phyloP scores from a whole-genome alignment of 1,284 basidiomycete genomes.

The Ustilago xerochloae region DNA sequence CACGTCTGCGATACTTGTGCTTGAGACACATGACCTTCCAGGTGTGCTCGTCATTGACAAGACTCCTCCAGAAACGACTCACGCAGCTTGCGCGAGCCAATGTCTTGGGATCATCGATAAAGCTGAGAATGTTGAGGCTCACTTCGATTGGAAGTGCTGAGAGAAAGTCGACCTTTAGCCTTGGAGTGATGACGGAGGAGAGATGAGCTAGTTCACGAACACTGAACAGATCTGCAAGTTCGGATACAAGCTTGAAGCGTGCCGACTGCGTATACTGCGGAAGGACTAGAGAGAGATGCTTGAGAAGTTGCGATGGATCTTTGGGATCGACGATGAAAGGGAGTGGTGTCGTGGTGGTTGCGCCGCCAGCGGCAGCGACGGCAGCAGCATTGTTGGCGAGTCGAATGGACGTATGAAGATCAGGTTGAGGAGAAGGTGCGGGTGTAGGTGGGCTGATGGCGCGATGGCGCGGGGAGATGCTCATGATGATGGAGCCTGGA shows the following conservation, averaged over 20 bases:
- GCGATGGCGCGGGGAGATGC: constrained; percentile 50
- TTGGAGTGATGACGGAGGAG: constrained; percentile 78
- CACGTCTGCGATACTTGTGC: constrained; percentile 49
- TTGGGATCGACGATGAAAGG: constrained; percentile 31
- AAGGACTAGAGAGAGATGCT: constrained; percentile 45
- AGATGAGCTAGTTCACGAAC: constrained; percentile 83
- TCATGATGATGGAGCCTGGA: constrained; percentile 36
- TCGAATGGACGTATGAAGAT: constrained; percentile 44
- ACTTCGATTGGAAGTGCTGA: constrained; percentile 85
- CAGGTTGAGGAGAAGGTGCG: constrained; percentile 61
- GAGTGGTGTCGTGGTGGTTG: constrained; percentile 11
- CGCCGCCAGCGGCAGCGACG: constrained; percentile 21
- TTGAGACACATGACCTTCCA: constrained; percentile 83
- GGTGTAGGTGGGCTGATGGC: constrained; percentile 62
- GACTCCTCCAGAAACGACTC: constrained; percentile 79
- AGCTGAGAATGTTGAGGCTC: constrained; percentile 81
- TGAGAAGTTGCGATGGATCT: constrained; percentile 45
- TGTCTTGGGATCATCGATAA: constrained; percentile 82
- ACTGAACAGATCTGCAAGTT: constrained; percentile 68
- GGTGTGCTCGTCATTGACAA: constrained; percentile 83
- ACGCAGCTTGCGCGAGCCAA: constrained; percentile 81
- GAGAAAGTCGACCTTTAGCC: constrained; percentile 88
- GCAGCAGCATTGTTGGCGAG: constrained; percentile 50
- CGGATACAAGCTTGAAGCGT: constrained; percentile 53
- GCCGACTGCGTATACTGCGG: constrained; percentile 48